Base-by-base conservation (phyloP, 2,329 filamentous ascomycete species). In the Hirsutella rhossiliensis region DNA sequence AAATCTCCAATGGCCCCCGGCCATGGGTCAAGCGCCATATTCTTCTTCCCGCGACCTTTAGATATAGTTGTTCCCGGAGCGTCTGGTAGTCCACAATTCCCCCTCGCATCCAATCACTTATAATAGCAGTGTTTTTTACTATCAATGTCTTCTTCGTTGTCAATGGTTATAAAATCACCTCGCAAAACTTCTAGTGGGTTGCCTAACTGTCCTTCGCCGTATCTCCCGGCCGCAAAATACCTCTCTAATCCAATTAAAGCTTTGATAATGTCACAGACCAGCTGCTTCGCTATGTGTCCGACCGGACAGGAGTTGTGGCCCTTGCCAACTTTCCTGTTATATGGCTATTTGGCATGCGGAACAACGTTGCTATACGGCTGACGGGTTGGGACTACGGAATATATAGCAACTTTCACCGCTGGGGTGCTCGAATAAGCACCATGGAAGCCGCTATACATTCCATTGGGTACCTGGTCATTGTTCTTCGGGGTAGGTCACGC, bases 361-460 rank as follows among this genome's bases (percentile, higher is more conserved):
- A 85, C 48, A 83, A 85, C 42, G 53, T 79, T 0, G 67, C 84
- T 15, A 63, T 83, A 44, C 82, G 76, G 76, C 55, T 78, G 0
- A 84, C 82, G 0, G 80, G 80, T 0, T 85, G 81, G 80, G 77
- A 75, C 11, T 84, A 81, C 55, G 69, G 71, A 2, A 78, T 76
- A 0, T 84, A 78, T 53, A 84, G 77, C 50, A 70, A 76, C 36
- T 83, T 84, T 43, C 82, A 85, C 57, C 74, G 81, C 0, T 80
- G 78, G 68, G 67, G 80, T 4, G 80, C 82, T 0, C 67, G 80
- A 17, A 66, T 82, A 3, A 70, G 78, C 6, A 80, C 79, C 0
- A 45, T 78, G 0, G 71, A 83, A 50, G 80, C 78, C 1, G 65
- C 83, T 2, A 56, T 80, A 0, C 82, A 86, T 52, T 80, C 78